Conservation (phyloP, 2,329 filamentous ascomycete species). For the Fusarium succisae region DNA sequence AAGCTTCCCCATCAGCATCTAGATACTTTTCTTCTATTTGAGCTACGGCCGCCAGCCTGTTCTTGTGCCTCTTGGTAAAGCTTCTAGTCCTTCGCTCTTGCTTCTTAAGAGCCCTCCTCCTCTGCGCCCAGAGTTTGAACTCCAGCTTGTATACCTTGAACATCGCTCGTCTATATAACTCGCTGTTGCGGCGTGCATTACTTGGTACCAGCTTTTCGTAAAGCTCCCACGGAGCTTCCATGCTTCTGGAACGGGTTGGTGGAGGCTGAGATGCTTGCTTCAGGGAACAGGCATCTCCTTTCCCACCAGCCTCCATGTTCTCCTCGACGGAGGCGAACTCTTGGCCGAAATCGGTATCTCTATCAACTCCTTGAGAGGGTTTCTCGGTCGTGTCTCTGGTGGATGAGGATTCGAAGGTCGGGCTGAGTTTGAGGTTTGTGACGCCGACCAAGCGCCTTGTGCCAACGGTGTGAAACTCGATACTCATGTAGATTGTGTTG, state of each 20-base stretch:
- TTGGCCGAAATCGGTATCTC: neutral
- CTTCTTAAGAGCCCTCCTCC: neutral
- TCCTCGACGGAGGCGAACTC: neutral
- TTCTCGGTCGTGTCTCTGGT: neutral
- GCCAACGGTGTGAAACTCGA: conserved; percentile 39
- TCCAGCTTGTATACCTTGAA: conserved; percentile 64
- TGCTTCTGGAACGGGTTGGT: neutral
- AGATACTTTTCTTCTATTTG: neutral
- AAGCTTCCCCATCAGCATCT: neutral
- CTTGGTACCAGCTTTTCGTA: neutral
- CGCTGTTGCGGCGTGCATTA: neutral
- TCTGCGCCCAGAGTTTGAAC: conserved; percentile 69
- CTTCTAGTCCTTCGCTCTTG: neutral
- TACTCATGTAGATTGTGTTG: conserved; percentile 3
- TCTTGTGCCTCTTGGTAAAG: neutral
- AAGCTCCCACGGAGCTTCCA: neutral
- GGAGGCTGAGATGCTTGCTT: neutral
- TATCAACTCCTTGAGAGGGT: neutral
- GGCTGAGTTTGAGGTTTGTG: neutral
- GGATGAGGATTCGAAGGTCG: neutral
- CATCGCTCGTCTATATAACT: neutral
- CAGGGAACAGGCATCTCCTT: neutral
- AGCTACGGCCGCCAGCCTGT: neutral
- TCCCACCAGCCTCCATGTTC: neutral
- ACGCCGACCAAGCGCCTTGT: conserved; percentile 35